Evolutionary conservation across 1,284 basidiomycete species (phyloP), one percentile per base, ranked within the genome.

Genomic region (Taiwanofungus camphoratus): DNA sequence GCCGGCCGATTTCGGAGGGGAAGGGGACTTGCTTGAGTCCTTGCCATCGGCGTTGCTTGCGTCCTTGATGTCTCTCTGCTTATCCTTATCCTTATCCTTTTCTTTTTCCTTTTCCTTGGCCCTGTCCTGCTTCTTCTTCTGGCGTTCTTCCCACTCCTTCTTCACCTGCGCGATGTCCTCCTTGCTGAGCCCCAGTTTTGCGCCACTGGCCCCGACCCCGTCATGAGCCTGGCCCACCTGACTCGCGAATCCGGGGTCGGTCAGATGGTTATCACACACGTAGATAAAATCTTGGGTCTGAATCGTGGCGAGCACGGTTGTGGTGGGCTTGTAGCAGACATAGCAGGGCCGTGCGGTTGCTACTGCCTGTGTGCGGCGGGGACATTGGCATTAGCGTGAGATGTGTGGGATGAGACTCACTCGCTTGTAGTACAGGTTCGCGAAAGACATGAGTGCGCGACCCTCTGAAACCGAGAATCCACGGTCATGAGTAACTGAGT

Each of bases 341-440:
- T 71, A 87, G 59, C 86, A 89, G 3, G 78, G 68, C 59, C 76
- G 84, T 8, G 79, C 64, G 4, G 85, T 86, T 31, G 71, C 84
- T 47, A 77, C 74, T 15, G 76, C 74, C 84, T 88, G 56, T 45
- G 42, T 46, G 49, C 49, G 51, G 38, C 20, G 16, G 33, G 39
- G 47, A 37, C 33, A 45, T 34, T 20, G 27, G 48, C 44, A 18
- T 19, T 31, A 24, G 37, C 19, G 27, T 11, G 37, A 40, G 43
- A 15, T n/a, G 24, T 44, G 34, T 21, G 22, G 20, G 29, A 12
- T 30, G 44, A 32, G 30, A 71, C 79, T 70, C 59, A 88, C 86
- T 55, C 87, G 76, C 64, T 86, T 87, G 68, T 87, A 88, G 63
- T 89, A 89, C 36, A 85, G 54, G 57, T 89, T 89, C 33, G 73